These are phyloP conservation scores for Sutorius eximius DNA, from an alignment of 1,284 basidiomycete species.

Conservation along the genomic window DNA sequence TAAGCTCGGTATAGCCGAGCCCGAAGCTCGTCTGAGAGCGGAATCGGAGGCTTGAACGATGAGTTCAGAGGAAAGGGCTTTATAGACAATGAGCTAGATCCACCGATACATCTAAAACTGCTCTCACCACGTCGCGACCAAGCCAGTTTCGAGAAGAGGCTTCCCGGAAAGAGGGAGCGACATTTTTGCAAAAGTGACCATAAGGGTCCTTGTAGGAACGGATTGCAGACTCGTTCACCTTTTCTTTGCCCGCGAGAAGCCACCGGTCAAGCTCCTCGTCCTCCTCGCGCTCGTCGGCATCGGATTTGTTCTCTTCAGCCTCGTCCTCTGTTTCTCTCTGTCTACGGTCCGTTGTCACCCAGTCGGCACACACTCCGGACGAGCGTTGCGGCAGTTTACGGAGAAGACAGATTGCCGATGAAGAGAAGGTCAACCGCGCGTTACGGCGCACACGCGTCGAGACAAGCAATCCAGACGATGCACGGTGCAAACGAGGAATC, in stretches of 20 bases:
- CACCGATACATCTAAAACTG: constrained; percentile 17
- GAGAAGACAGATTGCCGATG: constrained; percentile 12
- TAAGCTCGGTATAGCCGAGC: constrained; percentile 55
- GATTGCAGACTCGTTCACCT: constrained; percentile 17
- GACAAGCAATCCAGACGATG: constrained; percentile 11
- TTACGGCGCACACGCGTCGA: constrained; percentile 10
- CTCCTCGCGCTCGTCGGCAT: constrained; percentile 6
- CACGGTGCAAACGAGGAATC: constrained; percentile 21
- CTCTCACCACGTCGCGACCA: constrained; percentile 52
- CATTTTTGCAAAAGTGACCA: constrained; percentile 16
- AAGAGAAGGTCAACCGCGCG: constrained; percentile 21
- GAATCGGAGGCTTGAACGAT: constrained; percentile 74
- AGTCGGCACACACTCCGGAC: constrained; percentile 5
- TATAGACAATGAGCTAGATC: constrained; percentile 10
- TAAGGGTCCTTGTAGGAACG: constrained; percentile 17
- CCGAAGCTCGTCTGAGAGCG: constrained; percentile 63
- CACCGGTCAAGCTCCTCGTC: constrained; percentile 13
- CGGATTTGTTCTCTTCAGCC: constrained; percentile 3
- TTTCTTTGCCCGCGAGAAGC: constrained; percentile 13
- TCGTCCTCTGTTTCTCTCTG: constrained; percentile 4
- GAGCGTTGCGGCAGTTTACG: constrained; percentile 12
- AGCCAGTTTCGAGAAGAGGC: constrained; percentile 55
- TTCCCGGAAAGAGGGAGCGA: constrained; percentile 27
- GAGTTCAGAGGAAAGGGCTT: constrained; percentile 83
- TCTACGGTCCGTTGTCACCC: neutral